Conservation (phyloP, 345 rosid genomes). For the Acer negundo region DNA sequence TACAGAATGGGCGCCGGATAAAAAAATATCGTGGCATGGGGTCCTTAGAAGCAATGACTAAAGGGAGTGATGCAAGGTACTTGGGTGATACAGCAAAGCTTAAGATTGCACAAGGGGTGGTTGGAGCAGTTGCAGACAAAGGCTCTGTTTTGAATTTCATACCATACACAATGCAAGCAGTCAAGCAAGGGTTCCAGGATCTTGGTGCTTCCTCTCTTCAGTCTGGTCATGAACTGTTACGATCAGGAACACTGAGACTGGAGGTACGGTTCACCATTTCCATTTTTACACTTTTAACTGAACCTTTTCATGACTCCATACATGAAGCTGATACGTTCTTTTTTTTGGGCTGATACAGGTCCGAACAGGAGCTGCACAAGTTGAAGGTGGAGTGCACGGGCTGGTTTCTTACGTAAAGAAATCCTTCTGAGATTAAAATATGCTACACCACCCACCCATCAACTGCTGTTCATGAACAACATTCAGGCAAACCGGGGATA, state of each 20-base stretch:
- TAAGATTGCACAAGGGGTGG: constrained; percentile 99
- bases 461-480: not conserved
- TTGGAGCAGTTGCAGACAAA: constrained; percentile 92
- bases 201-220: constrained; percentile 80
- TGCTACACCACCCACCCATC: too few species aligned
- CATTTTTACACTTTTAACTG: not conserved
- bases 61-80: constrained; percentile 94
- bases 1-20: constrained; percentile 59
- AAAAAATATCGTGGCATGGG: constrained; percentile 98
- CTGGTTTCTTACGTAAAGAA: constrained; percentile 76
- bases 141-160: constrained; percentile 82
- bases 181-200: constrained; percentile 97
- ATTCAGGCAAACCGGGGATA: not conserved
- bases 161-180: constrained; percentile 96
- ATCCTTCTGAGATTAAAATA: constrained; percentile 45
- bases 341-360: constrained; percentile 45
- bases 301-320: not conserved
- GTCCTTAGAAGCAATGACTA: constrained; percentile 94
- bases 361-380: constrained; percentile 90
- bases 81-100: constrained; percentile 78
- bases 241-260: constrained; percentile 70
- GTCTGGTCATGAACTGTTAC: constrained; percentile 75
- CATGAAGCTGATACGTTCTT: not conserved
- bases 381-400: constrained; percentile 87
- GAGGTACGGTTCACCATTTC: constrained; percentile 51